Conservation (phyloP, 257 asterid genomes). For the Solanum lignicaule region DNA sequence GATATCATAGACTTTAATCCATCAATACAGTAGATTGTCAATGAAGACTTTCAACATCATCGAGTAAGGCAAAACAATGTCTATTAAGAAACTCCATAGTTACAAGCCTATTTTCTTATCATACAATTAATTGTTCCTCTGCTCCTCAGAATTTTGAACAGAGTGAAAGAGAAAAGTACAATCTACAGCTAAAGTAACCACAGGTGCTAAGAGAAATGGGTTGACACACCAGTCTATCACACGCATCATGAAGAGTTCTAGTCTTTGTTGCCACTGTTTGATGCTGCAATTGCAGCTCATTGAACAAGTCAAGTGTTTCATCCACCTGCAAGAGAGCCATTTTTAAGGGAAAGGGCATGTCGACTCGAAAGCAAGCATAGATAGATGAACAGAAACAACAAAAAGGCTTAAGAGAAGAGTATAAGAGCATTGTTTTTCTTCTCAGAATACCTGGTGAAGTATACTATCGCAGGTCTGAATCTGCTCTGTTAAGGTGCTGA, state of each 20-base stretch:
- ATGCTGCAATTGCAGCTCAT: slow-evolving; percentile 90
- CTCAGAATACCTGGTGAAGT: slow-evolving; percentile 55
- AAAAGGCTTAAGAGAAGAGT: not conserved
- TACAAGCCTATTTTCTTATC: not conserved
- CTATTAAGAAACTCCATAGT: not conserved
- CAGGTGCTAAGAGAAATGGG: slow-evolving; percentile 8
- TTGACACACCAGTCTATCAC: slow-evolving; percentile 78
- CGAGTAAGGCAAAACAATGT: not conserved
- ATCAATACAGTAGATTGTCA: not conserved
- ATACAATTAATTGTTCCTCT: not conserved
- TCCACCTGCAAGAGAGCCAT: slow-evolving; percentile 60
- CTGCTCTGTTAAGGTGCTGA: slow-evolving; percentile 70
- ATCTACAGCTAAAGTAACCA: not conserved
- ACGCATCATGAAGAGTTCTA: slow-evolving; percentile 96
- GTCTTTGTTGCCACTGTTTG: slow-evolving; percentile 97
- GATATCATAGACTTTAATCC: not conserved
- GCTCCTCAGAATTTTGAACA: not conserved
- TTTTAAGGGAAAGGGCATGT: not conserved
- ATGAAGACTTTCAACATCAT: not conserved
- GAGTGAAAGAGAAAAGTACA: not conserved
- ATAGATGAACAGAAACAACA: slow-evolving; percentile 3
- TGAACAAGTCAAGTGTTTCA: slow-evolving; percentile 88
- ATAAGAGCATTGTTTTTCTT: not conserved
- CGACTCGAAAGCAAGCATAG: not conserved
- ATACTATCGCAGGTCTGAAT: slow-evolving; percentile 91